phyloP scores from a whole-genome alignment of 1,284 basidiomycete species.

The Phellopilus nigrolimitatus region DNA sequence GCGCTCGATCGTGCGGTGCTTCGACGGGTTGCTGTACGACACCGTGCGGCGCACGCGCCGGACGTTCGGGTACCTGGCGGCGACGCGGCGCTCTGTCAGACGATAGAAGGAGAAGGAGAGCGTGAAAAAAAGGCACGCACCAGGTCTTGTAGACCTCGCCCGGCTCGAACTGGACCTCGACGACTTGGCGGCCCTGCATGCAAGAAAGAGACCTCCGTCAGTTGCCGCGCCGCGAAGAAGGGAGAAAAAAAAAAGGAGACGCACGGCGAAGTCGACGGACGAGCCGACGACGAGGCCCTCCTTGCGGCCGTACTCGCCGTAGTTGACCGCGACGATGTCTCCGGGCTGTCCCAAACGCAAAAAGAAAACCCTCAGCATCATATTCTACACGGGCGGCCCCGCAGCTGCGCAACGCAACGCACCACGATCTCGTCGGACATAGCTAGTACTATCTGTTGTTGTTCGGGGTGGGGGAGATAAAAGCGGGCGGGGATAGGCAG shows the following conservation, averaged over 20 bases:
- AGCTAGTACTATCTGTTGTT: not conserved
- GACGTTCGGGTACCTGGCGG: slow-evolving; percentile 41
- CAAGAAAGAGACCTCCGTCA: slow-evolving; percentile 14
- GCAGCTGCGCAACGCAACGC: slow-evolving; percentile 24
- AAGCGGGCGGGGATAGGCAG: slow-evolving; percentile 1
- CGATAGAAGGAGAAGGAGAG: not conserved
- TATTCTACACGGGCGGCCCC: not conserved
- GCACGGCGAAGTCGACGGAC: slow-evolving; percentile 61
- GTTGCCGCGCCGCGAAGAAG: not conserved
- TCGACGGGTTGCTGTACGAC: slow-evolving; percentile 14
- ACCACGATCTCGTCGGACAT: slow-evolving; percentile 33
- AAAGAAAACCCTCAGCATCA: not conserved
- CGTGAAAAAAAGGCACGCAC: slow-evolving; percentile 36
- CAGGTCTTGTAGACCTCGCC: slow-evolving; percentile 63
- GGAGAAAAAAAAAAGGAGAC: slow-evolving; percentile 27
- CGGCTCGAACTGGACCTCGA: slow-evolving; percentile 73
- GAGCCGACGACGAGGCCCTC: slow-evolving; percentile 76
- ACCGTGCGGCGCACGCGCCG: slow-evolving; percentile 18
- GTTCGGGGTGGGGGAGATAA: not conserved
- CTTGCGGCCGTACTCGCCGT: slow-evolving; percentile 53
- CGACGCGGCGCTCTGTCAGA: not conserved
- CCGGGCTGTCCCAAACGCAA: slow-evolving; percentile 52
- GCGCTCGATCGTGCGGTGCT: slow-evolving; percentile 18
- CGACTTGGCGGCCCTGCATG: slow-evolving; percentile 65
- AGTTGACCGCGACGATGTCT: slow-evolving; percentile 71